A percentile compares a stretch with the other conserved stretches of the same genome.
phyloP scores from a whole-genome alignment of 2,329 filamentous ascomycete genomes.

The Diplodia intermedia region DNA sequence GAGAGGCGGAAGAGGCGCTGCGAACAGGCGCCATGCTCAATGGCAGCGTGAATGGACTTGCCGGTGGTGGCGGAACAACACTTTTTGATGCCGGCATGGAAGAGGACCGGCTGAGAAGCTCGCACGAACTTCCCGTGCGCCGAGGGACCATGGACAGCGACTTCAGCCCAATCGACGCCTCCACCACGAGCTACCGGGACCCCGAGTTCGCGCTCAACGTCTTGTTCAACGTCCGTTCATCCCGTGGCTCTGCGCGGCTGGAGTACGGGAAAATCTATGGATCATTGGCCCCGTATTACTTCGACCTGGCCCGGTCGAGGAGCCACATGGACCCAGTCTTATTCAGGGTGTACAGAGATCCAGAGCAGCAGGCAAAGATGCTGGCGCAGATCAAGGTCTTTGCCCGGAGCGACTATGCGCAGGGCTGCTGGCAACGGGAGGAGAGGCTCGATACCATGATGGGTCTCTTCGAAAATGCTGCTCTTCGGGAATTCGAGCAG shows the following conservation, averaged over 20 bases:
- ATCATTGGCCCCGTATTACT: conserved; percentile 87
- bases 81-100: conserved; percentile 77
- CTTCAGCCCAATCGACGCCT: conserved; percentile 72
- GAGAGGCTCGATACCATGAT: conserved; percentile 77
- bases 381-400: conserved; percentile 81
- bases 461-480: conserved; percentile 86
- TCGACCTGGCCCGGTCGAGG: conserved; percentile 74
- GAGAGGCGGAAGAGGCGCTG: conserved; percentile 50
- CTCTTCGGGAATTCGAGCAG: conserved; percentile 89
- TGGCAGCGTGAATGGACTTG: conserved; percentile 47
- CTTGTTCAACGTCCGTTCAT: conserved; percentile 74
- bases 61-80: conserved; percentile 55
- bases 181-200: conserved; percentile 53
- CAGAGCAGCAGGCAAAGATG: conserved; percentile 89
- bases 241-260: conserved; percentile 82
- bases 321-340: conserved; percentile 81
- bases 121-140: conserved; percentile 36
- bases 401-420: conserved; percentile 77
- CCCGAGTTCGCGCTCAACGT: conserved; percentile 71
- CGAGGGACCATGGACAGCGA: conserved; percentile 65
- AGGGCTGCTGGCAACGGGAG: conserved; percentile 74
- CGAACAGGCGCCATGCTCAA: conserved; percentile 45
- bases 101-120: conserved; percentile 63
- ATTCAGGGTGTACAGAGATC: conserved; percentile 86
- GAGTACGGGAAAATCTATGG: conserved; percentile 92